Base-by-base conservation (phyloP, 345 rosid species). In the Acer negundo region DNA sequence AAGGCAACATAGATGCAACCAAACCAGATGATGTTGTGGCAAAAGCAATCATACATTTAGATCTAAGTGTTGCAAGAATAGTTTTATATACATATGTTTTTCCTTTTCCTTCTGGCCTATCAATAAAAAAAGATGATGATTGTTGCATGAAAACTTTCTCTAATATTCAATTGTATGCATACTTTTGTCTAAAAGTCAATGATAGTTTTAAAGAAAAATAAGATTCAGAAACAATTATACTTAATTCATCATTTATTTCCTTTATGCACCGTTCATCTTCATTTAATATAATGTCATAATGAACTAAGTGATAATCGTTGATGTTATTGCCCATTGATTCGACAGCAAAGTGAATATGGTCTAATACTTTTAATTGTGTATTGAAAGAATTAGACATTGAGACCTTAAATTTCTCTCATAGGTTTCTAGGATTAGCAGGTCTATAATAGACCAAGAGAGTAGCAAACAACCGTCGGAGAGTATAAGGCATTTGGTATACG, bases 31-130 rank as follows among this genome's bases (percentile, higher is more conserved):
- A 20, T 2, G 77, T 67, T 0, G 69, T 55, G 0, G 46, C 73
- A 8, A 73, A 7, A 3, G 69, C 81, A 28, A 73, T 51, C 2
- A 17, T 1, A 8, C 17, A 7, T 11, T 78, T 23, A 0, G 42
- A 72, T 24, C 73, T 66, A 7, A 72, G 0, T 3, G 40, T 35
- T 0, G 58, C 46, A 1, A 47, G 12, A 13, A 72, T 53, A 4
- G 63, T 16, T 7, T 10, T 4, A 26, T 46, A 78, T 8, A 78
- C n/a, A 42, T 11, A 78, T 40, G 69, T 69, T 69, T 77, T 69
- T 6, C 75, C 69, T 16, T 12, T 77, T n/a, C 69, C 80, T 5
- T 72, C 9, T 7, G 23, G 63, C 0, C 73, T 59, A 73, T 79
- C 35, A 11, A 73, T 35, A 58, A 72, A 71, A 46, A 72, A 3